Conservation (phyloP, 768 basidiomycete species). For the Russula dissimulans region DNA sequence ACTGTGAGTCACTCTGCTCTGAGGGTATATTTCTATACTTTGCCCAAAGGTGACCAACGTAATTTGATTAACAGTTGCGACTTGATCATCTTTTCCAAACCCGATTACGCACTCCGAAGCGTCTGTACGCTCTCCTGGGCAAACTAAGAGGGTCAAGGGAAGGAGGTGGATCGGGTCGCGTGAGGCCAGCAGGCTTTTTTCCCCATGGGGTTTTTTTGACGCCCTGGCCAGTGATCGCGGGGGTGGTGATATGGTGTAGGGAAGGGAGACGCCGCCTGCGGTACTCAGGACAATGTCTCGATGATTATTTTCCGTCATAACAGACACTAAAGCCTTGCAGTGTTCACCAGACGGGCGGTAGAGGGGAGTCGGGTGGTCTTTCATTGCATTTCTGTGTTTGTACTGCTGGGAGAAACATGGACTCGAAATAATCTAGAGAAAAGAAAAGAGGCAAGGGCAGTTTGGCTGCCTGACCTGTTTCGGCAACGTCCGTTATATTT, state of each 20-base stretch:
- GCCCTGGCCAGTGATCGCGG: neutral
- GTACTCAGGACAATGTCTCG: neutral
- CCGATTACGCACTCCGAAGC: neutral
- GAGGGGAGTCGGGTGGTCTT: too few species aligned
- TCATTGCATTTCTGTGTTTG: neutral
- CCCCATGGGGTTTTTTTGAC: constrained; percentile 5
- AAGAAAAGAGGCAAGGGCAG: neutral
- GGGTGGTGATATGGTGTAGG: neutral
- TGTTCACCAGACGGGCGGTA: neutral
- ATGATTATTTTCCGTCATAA: neutral
- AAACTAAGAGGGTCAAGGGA: neutral
- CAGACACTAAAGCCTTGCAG: too few species aligned
- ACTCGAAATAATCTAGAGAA: neutral
- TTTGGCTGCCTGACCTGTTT: too few species aligned
- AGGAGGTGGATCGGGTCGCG: neutral
- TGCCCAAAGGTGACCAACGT: neutral
- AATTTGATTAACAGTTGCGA: neutral
- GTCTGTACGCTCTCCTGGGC: too few species aligned
- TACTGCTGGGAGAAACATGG: neutral
- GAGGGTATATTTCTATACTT: neutral
- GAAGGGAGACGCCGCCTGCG: neutral
- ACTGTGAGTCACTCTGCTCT: neutral
- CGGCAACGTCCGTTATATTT: neutral
- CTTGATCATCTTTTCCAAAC: neutral
- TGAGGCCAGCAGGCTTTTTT: constrained; percentile 7